Conservation (phyloP, 2,329 filamentous ascomycete genomes). For the Paecilomyces niveus region DNA sequence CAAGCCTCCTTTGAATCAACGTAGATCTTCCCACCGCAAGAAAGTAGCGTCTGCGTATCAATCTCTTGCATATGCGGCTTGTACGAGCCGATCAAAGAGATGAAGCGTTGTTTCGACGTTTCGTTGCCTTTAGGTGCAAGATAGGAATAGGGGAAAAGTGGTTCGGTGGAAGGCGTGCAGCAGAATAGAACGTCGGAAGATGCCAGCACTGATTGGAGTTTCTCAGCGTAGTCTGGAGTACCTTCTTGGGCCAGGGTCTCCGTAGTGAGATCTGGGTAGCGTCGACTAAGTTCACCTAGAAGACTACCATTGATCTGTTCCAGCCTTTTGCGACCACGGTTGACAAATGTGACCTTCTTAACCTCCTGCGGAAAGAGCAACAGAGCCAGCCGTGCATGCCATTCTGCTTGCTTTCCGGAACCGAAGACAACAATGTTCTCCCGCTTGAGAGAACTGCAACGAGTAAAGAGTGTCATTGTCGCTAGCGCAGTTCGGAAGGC, state of each 20-base stretch:
- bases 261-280: slow-evolving; percentile 29
- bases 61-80: slow-evolving; percentile 48
- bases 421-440: slow-evolving; percentile 42
- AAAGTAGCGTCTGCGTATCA: slow-evolving; percentile 38
- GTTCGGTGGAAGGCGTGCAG: slow-evolving; percentile 40
- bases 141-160: slow-evolving; percentile 35
- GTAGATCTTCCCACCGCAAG: slow-evolving; percentile 58
- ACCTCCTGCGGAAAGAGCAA: slow-evolving; percentile 40
- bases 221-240: slow-evolving; percentile 44
- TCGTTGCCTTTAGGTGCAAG: slow-evolving; percentile 25
- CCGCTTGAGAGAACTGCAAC: slow-evolving; percentile 22
- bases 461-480: slow-evolving; percentile 58
- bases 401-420: slow-evolving; percentile 43
- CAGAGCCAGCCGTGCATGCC: slow-evolving; percentile 43
- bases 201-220: slow-evolving; percentile 21
- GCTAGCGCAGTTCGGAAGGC: slow-evolving; percentile 73
- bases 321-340: slow-evolving; percentile 58
- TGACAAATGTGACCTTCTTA: slow-evolving; percentile 69
- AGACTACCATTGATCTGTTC: slow-evolving; percentile 27
- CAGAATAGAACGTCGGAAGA: slow-evolving; percentile 42
- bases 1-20: slow-evolving; percentile 52
- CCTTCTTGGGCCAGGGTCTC: slow-evolving; percentile 52
- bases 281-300: slow-evolving; percentile 23
- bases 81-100: slow-evolving; percentile 49
- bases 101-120: slow-evolving; percentile 34